phyloP scores from a whole-genome alignment of 2,329 filamentous ascomycete genomes.

The Plenodomus tracheiphilus region DNA sequence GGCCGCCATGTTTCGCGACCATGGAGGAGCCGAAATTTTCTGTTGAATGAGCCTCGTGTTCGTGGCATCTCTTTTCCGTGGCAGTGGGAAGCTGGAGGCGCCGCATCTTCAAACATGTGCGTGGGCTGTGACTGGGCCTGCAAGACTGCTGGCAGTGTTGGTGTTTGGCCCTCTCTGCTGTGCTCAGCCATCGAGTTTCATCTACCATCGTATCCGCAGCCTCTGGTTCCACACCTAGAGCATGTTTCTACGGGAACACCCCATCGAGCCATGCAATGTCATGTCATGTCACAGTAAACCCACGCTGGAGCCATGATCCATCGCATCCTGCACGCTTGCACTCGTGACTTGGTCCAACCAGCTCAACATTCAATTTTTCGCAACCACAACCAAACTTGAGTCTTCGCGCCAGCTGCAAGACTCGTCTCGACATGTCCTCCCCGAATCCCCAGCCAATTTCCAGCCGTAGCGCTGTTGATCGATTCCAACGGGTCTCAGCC shows the following conservation, averaged over 20 bases:
- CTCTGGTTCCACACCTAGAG: slow-evolving; percentile 10
- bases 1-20: slow-evolving; percentile 4
- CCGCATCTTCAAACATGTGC: background rate
- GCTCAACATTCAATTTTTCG: background rate
- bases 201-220: slow-evolving; percentile 6
- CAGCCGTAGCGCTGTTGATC: background rate
- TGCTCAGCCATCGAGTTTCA: slow-evolving; percentile 4
- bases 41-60: slow-evolving; percentile 11
- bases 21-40: slow-evolving; percentile 7
- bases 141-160: background rate
- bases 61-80: background rate
- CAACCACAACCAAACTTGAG: background rate
- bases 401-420: background rate
- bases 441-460: background rate
- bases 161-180: background rate
- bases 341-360: background rate
- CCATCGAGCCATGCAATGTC: slow-evolving; percentile 14
- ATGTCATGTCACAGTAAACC: slow-evolving; percentile 10
- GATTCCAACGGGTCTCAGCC: background rate
- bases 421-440: background rate
- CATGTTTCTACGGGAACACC: slow-evolving; percentile 21
- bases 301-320: background rate
- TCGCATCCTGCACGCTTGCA: background rate
- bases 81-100: background rate
- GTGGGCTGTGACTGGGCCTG: background rate